Base-by-base conservation (phyloP, 164 flowering plant species). In the Tinospora cordifolia region DNA sequence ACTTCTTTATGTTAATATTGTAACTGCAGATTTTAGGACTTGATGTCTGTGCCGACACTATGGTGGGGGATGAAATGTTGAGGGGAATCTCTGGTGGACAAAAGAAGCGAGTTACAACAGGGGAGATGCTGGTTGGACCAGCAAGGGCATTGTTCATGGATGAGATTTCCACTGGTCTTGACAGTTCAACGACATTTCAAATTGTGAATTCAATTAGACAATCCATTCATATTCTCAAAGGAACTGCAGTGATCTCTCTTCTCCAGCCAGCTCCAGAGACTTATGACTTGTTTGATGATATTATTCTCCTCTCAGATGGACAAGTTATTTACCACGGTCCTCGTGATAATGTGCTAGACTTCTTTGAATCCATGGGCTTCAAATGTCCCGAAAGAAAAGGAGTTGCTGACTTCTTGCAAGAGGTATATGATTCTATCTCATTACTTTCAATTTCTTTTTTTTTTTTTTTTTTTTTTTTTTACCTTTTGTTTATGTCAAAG, bases 211-310 rank as follows among this genome's bases (percentile, higher is more conserved):
- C 85, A 17, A 58, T 91, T 0, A 75, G 75, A 75, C 88, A 91
- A 67, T 60, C 70, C 14, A 77, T 86, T 40, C 94, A 88, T 75
- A 80, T 88, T 60, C 79, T 87, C 30, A 68, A 84, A 25, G 88
- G 84, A 63, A 89, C 92, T 3, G 87, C 88, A 8, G 40, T 91
- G 47, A 87, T 91, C 57, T 88, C 97, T 24, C 90, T 91, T 40
- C 84, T 91, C 38, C 97, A 91, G 79, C 97, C 97, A 8, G 89
- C 97, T 15, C 97, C 92, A 1, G 97, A 91, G 80, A 88, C 90
- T 34, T 90, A 82, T 36, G 75, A 87, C 44, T 86, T 90, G 26
- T 90, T 90, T 25, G 92, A 89, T 70, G 97, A 89, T 74, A 84
- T 91, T 47, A 79, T 91, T 39, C 90, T 91, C 57, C 70, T 91